Base-by-base conservation (phyloP, 345 rosid species). In the Citrus inodora region DNA sequence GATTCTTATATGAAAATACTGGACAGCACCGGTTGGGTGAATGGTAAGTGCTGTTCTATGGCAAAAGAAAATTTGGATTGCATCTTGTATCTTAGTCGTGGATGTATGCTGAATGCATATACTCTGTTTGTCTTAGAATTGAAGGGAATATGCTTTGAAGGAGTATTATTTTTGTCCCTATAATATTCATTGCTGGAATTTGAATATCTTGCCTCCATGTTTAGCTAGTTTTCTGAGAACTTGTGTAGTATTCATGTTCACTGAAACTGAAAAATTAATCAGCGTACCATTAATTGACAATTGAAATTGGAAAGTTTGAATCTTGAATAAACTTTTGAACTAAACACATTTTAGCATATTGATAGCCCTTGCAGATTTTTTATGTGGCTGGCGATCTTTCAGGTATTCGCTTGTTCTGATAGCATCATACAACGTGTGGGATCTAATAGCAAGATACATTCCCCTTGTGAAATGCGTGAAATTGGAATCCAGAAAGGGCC, bases 1-100 rank as follows among this genome's bases (percentile, higher is more conserved):
- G 99, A 2, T 94, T 96, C 86, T 48, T 96, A 28, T 92, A 71
- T 14, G 98, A 96, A 83, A 86, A 96, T 78, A 94, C 97, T 0
- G 99, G 98, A 22, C 6, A 83, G 10, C 97, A 96, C 71, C 72
- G 84, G 59, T 78, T 91, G 70, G 94, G 96, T 0, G 1, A 61
- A 17, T 92, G 98, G 97, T 88, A 77, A 64, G 82, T 65, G 6
- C 17, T 56, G n/a, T n/a, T 70, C 21, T 40, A 22, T 63, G 7
- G 6, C 51, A 13, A 25, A 37, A 24, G 17, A 67, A 66, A n/a
- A 27, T 7, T 11, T 32, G 58, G 19, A 60, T 55, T 33, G 5
- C 62, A 24, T 46, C 3, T 55, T 8, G 53, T 25, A 42, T 42
- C 21, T 69, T 16, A 25, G 68, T 21, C 24, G 24, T 9, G 16